phyloP scores from a whole-genome alignment of 2,329 filamentous ascomycete genomes.

The Beauveria asiatica region DNA sequence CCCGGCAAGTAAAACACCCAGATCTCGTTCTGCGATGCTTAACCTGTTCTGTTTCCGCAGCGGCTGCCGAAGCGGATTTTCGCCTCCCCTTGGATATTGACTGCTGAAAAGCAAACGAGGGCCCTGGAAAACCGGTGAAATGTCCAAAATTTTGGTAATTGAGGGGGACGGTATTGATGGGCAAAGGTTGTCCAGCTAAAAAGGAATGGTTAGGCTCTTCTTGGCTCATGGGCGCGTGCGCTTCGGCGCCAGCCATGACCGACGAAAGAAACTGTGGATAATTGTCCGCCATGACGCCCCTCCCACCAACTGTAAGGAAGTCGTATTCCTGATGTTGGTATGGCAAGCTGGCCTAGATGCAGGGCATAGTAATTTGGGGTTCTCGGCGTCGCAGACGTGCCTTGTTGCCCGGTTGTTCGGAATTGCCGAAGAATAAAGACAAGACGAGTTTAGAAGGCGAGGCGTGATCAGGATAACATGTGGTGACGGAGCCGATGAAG shows the following conservation, averaged over 20 bases:
- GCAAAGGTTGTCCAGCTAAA: constrained; percentile 21
- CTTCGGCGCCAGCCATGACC: constrained; percentile 40
- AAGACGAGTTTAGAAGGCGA: neutral
- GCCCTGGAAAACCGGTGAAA: constrained; percentile 42
- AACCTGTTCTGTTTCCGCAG: constrained; percentile 56
- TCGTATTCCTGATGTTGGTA: neutral
- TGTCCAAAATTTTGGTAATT: constrained; percentile 39
- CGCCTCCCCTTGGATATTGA: constrained; percentile 42
- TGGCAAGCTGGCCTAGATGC: neutral
- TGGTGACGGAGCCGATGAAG: neutral
- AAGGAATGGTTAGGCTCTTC: constrained; percentile 29
- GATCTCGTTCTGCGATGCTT: constrained; percentile 92
- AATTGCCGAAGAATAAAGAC: neutral
- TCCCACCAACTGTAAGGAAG: neutral
- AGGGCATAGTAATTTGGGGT: neutral
- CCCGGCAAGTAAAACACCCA: constrained; percentile 86
- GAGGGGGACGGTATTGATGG: constrained; percentile 16
- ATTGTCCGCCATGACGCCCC: constrained; percentile 41
- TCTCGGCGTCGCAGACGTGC: neutral
- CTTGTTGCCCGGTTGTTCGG: neutral
- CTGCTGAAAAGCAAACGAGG: constrained; percentile 37
- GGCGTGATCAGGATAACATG: no score
- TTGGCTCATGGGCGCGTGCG: constrained; percentile 28
- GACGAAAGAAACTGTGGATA: constrained; percentile 48
- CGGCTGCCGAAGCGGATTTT: constrained; percentile 32